Evolutionary conservation across 306 rosid genomes (phyloP).

Genomic region (Medicago ruthenica): DNA sequence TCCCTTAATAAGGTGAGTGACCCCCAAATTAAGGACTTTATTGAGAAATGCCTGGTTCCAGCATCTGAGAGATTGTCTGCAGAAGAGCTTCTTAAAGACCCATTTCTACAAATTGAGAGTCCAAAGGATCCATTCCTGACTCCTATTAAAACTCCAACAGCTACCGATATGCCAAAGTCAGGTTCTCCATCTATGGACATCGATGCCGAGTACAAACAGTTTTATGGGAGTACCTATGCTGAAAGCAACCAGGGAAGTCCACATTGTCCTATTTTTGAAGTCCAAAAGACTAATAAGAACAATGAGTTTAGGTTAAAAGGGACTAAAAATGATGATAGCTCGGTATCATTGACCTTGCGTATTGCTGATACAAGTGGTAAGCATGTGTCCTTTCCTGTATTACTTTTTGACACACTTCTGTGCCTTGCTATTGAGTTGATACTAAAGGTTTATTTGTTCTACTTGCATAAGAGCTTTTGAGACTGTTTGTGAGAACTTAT

Average conservation of each 20-base stretch:
- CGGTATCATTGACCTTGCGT: conserved; percentile 75
- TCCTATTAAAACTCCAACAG: conserved; percentile 44
- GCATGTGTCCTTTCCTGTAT: conserved; percentile 31
- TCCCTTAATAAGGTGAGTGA: conserved; percentile 76
- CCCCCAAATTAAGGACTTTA: conserved; percentile 66
- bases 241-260: conserved; percentile 61
- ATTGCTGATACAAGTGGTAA: conserved; percentile 71
- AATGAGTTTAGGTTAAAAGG: conserved; percentile 76
- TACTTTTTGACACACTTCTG: not conserved
- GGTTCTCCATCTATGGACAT: conserved; percentile 72
- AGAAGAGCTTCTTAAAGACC: conserved; percentile 81
- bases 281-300: conserved; percentile 61
- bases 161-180: conserved; percentile 44
- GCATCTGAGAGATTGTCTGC: conserved; percentile 79
- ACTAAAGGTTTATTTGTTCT: not conserved
- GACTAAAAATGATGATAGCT: conserved; percentile 62
- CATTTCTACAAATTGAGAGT: conserved; percentile 75
- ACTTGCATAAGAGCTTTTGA: not conserved
- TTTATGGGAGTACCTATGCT: conserved; percentile 46
- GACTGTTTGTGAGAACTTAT: not conserved
- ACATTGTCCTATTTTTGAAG: conserved; percentile 56
- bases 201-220: conserved; percentile 65
- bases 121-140: conserved; percentile 59
- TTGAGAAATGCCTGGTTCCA: conserved; percentile 87
- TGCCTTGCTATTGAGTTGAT: conserved; percentile 17